Percentiles rank a stretch among this genome's conserved stretches.
These are phyloP conservation scores for Quercus berberidifolia DNA, from an alignment of 306 rosid genomes.

Conservation along the genomic window DNA sequence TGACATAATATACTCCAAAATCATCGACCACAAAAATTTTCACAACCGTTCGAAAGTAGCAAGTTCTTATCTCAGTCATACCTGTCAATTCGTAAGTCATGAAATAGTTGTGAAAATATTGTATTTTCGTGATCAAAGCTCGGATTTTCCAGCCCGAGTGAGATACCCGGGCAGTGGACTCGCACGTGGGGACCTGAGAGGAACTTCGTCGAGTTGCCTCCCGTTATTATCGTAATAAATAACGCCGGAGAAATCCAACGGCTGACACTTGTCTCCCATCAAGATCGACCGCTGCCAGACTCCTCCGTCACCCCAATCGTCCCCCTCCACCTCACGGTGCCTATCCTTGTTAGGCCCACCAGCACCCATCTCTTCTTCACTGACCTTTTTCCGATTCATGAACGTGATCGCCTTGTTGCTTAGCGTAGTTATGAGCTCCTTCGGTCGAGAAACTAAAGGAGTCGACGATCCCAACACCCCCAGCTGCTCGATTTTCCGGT, in stretches of 20 bases:
- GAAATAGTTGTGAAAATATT: too few relatives aligned
- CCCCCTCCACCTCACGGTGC: neutral
- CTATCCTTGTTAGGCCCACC: neutral
- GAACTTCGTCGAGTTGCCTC: constrained; percentile 43
- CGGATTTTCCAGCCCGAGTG: constrained; percentile 11
- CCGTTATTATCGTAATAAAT: constrained; percentile 70
- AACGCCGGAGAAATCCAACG: constrained; percentile 74
- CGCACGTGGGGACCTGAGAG: constrained; percentile 78
- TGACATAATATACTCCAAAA: too few relatives aligned
- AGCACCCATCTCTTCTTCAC: neutral
- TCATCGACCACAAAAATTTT: too few relatives aligned
- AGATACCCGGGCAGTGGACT: constrained; percentile 82
- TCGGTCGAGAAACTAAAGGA: constrained; percentile 38
- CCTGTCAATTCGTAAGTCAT: too few relatives aligned
- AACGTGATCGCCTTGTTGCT: constrained; percentile 58
- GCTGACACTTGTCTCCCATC: constrained; percentile 92
- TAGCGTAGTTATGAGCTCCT: constrained; percentile 59
- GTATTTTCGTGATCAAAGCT: neutral
- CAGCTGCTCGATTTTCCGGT: constrained; percentile 10
- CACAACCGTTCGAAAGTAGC: too few relatives aligned
- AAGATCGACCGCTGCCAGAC: constrained; percentile 86
- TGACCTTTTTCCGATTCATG: constrained; percentile 28
- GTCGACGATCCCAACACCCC: constrained; percentile 16
- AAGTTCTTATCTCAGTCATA: too few relatives aligned
- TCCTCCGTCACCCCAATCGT: constrained; percentile 73